Evolutionary conservation across 208 protist genomes (phyloP).

Genomic region (Trypanosoma caninum): DNA sequence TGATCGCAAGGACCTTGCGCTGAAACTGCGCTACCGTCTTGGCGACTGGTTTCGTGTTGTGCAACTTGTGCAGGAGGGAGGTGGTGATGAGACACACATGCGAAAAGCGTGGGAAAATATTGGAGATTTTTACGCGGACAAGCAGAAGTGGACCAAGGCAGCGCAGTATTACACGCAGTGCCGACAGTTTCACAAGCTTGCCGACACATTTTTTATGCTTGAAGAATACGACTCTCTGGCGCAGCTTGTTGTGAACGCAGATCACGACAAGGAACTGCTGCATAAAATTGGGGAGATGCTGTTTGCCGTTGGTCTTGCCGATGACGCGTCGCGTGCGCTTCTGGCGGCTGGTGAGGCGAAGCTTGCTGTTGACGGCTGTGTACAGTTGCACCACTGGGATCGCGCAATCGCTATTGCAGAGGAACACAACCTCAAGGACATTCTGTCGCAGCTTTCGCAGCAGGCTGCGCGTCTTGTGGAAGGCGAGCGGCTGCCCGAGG

Average conservation of each 20-base stretch:
- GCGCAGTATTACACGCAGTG: constrained; percentile 94
- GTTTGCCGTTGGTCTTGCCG: constrained; percentile 86
- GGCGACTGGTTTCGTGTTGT: constrained; percentile 96
- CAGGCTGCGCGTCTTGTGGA: constrained; percentile 90
- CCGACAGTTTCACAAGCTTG: constrained; percentile 86
- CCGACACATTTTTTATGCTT: constrained; percentile 87
- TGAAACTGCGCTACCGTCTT: constrained; percentile 89
- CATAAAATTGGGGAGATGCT: constrained; percentile 88
- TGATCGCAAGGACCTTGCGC: constrained; percentile 94
- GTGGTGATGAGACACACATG: constrained; percentile 91
- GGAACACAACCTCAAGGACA: constrained; percentile 87
- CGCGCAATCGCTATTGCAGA: constrained; percentile 90
- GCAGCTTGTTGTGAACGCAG: constrained; percentile 81
- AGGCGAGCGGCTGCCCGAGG: constrained; percentile 85
- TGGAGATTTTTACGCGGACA: constrained; percentile 94
- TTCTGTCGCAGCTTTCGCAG: constrained; percentile 84
- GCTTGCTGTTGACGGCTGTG: constrained; percentile 92
- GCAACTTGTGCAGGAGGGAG: constrained; percentile 89
- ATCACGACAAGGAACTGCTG: constrained; percentile 90
- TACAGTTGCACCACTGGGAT: constrained; percentile 93
- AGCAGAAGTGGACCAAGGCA: constrained; percentile 94
- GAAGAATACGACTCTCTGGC: constrained; percentile 92
- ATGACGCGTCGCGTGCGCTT: constrained; percentile 88
- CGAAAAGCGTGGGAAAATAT: constrained; percentile 91
- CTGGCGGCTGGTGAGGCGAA: constrained; percentile 84